Evolutionary conservation across 495 filamentous ascomycete species (phyloP).

Genomic region (Bacidia rubella): DNA sequence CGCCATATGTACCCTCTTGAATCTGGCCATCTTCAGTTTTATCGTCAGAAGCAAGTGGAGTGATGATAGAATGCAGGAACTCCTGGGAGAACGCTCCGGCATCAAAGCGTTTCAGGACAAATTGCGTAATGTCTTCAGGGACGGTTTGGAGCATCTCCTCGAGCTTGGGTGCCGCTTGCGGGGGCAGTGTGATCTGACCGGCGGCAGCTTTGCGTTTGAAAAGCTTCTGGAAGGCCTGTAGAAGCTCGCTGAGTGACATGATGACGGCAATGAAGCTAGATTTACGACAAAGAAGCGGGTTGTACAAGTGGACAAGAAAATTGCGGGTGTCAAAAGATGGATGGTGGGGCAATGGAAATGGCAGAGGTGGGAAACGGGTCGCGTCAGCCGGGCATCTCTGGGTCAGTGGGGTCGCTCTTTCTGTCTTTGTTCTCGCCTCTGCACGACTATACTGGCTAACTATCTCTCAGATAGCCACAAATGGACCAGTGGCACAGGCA

Average conservation of each 20-base stretch:
- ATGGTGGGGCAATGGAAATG: not conserved
- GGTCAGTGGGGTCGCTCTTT: not conserved
- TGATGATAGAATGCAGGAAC: not conserved
- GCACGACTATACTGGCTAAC: no score
- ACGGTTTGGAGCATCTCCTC: not conserved
- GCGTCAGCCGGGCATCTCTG: not conserved
- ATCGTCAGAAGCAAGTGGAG: not conserved
- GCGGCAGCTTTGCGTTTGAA: not conserved
- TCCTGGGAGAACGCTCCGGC: not conserved
- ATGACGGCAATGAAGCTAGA: not conserved
- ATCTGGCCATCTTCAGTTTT: not conserved
- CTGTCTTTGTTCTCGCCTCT: not conserved
- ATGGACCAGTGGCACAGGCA: no score
- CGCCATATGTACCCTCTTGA: constrained; percentile 22
- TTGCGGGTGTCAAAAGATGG: not conserved
- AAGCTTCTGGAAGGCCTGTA: not conserved
- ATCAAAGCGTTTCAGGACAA: not conserved
- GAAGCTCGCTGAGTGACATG: not conserved
- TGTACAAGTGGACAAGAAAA: not conserved
- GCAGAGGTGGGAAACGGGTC: not conserved
- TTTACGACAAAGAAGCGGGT: no score
- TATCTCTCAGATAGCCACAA: no score
- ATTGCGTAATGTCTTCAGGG: not conserved
- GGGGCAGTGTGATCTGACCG: not conserved
- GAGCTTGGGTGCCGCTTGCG: not conserved